A percentile compares a stretch with the other conserved stretches of the same genome.
These are phyloP conservation scores for Trichosanthes truncata DNA, from an alignment of 306 rosid genomes.

Conservation along the genomic window DNA sequence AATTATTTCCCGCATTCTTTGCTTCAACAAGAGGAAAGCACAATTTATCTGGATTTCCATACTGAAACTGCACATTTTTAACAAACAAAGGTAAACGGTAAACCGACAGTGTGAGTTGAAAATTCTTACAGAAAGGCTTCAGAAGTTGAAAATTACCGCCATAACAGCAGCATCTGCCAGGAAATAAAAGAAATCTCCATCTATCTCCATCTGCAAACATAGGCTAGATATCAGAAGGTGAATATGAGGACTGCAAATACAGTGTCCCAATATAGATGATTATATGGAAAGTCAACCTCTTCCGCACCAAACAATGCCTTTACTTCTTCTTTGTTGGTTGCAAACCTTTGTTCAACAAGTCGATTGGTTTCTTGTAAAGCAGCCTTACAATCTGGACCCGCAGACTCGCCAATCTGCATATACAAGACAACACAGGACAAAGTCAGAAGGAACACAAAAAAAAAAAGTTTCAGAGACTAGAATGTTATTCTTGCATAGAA, in stretches of 20 bases:
- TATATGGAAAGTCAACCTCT: conserved; percentile 33
- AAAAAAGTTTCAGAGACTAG: neutral
- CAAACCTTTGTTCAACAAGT: conserved; percentile 52
- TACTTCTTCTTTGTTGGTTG: conserved; percentile 33
- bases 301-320: conserved; percentile 61
- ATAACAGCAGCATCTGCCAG: conserved; percentile 73
- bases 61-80: conserved; percentile 60
- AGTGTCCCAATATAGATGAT: neutral
- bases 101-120: conserved; percentile 1
- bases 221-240: neutral
- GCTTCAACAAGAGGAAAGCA: conserved; percentile 73
- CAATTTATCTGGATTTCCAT: conserved; percentile 76
- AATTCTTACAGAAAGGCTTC: neutral
- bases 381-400: conserved; percentile 77
- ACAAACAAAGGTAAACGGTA: neutral
- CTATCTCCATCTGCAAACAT: conserved; percentile 58
- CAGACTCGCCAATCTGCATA: conserved; percentile 84
- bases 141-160: conserved; percentile 38
- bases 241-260: neutral
- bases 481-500: neutral
- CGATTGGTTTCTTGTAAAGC: conserved; percentile 67
- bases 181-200: conserved; percentile 79
- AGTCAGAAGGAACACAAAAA: neutral
- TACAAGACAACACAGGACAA: neutral
- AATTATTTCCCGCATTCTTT: conserved; percentile 58